Conservation (phyloP, 2,329 filamentous ascomycete genomes). For the Alternaria consortialis region DNA sequence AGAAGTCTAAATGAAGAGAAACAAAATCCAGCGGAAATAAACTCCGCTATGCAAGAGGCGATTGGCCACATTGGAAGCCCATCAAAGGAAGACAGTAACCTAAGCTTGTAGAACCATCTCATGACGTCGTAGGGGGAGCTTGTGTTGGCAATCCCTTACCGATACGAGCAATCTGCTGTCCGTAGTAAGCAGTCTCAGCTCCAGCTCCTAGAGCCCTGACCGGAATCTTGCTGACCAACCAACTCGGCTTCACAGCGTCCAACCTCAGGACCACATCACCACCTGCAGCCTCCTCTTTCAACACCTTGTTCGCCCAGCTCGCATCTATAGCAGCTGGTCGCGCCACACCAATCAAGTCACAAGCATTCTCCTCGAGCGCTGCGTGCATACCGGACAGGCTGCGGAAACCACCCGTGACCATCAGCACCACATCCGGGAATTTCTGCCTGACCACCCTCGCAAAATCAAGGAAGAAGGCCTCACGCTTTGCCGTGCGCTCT, state of each 20-base stretch:
- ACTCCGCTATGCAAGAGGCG: neutral
- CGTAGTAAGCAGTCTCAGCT: conserved; percentile 7
- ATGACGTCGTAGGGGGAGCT: neutral
- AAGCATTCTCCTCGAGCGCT: conserved; percentile 56
- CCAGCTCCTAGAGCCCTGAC: conserved; percentile 7
- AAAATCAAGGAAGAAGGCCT: conserved; percentile 76
- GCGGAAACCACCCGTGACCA: conserved; percentile 67
- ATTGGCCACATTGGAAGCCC: neutral
- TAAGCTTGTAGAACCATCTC: neutral
- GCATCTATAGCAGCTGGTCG: conserved; percentile 24
- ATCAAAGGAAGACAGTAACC: neutral
- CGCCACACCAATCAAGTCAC: conserved; percentile 27
- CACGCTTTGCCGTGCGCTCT: conserved; percentile 62
- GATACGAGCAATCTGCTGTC: neutral
- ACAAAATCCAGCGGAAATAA: neutral
- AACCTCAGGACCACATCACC: conserved; percentile 5
- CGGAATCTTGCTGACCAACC: conserved; percentile 13
- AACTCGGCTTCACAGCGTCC: conserved; percentile 9
- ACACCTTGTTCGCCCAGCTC: conserved; percentile 14
- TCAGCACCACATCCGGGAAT: conserved; percentile 52
- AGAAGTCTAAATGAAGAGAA: neutral
- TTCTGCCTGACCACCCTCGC: conserved; percentile 59
- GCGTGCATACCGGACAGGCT: conserved; percentile 64
- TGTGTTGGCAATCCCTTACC: conserved; percentile 1
- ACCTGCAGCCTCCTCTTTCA: conserved; percentile 12